phyloP scores from a whole-genome alignment of 78 protist species.

The Monocercomonoides exilis region DNA sequence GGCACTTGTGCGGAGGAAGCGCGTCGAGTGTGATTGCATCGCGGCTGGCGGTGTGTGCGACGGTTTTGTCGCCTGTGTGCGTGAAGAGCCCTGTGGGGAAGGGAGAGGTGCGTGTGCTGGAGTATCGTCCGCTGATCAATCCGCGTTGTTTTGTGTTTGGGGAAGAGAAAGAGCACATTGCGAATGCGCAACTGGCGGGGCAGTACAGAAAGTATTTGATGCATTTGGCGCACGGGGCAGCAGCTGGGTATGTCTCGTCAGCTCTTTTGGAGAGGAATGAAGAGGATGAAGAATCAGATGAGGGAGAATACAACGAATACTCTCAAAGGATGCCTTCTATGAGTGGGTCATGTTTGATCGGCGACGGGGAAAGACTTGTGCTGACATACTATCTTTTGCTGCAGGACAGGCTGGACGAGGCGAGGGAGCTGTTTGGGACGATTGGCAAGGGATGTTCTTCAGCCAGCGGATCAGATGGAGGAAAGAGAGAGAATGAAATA shows the following conservation, averaged over 20 bases:
- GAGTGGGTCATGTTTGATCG: not conserved
- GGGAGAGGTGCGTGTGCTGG: not conserved
- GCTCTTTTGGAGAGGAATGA: too few species aligned
- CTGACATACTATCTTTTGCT: not conserved
- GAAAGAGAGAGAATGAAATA: not conserved
- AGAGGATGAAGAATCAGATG: too few species aligned
- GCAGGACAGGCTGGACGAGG: not conserved
- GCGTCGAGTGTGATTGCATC: not conserved
- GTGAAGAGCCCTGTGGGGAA: not conserved
- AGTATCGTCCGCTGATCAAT: not conserved
- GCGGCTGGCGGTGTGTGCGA: too few species aligned
- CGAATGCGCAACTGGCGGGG: not conserved
- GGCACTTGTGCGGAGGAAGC: not conserved
- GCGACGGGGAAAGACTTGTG: not conserved
- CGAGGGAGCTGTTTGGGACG: not conserved
- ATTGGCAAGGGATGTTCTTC: too few species aligned
- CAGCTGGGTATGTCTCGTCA: too few species aligned
- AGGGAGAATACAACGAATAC: too few species aligned
- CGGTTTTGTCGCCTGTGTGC: not conserved
- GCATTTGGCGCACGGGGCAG: not conserved
- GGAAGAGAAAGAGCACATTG: not conserved
- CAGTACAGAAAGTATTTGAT: not conserved
- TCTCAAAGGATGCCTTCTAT: too few species aligned
- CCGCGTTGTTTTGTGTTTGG: not conserved
- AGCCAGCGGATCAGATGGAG: not conserved